Conservation (phyloP, 257 asterid genomes). For the Solanum acaule region DNA sequence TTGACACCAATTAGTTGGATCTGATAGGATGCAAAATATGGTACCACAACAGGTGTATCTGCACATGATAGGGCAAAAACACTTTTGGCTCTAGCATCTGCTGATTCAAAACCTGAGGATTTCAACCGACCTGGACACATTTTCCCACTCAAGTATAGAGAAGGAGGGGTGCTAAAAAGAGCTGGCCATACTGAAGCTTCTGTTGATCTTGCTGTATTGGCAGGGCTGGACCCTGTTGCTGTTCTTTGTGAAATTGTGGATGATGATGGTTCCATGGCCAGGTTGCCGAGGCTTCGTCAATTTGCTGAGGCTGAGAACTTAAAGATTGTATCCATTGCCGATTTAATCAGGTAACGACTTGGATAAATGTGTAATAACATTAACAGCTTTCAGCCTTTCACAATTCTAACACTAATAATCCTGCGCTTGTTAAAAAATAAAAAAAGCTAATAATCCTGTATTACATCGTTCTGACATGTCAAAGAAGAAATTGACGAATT, state of each 20-base stretch:
- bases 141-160: slow-evolving; percentile 85
- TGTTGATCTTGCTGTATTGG: slow-evolving; percentile 76
- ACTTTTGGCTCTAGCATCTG: slow-evolving; percentile 63
- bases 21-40: slow-evolving; percentile 89
- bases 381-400: not conserved
- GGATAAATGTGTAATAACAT: not conserved
- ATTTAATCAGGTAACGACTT: slow-evolving; percentile 61
- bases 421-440: not conserved
- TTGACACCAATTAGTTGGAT: not conserved
- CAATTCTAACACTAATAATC: not conserved
- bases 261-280: slow-evolving; percentile 99
- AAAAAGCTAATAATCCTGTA: not conserved
- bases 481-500: not conserved
- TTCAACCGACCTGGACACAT: slow-evolving; percentile 98
- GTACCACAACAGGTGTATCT: slow-evolving; percentile 92
- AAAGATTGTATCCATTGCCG: slow-evolving; percentile 81
- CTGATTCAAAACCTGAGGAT: slow-evolving; percentile 78
- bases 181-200: slow-evolving; percentile 99
- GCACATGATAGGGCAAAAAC: slow-evolving; percentile 90
- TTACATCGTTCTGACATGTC: not conserved
- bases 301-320: slow-evolving; percentile 59
- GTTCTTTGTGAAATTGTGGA: slow-evolving; percentile 92
- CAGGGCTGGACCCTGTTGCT: slow-evolving; percentile 78
- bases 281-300: slow-evolving; percentile 66
- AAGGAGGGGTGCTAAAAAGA: slow-evolving; percentile 95